Base-by-base conservation (phyloP, 2,329 filamentous ascomycete species). In the Sclerotinia minor region DNA sequence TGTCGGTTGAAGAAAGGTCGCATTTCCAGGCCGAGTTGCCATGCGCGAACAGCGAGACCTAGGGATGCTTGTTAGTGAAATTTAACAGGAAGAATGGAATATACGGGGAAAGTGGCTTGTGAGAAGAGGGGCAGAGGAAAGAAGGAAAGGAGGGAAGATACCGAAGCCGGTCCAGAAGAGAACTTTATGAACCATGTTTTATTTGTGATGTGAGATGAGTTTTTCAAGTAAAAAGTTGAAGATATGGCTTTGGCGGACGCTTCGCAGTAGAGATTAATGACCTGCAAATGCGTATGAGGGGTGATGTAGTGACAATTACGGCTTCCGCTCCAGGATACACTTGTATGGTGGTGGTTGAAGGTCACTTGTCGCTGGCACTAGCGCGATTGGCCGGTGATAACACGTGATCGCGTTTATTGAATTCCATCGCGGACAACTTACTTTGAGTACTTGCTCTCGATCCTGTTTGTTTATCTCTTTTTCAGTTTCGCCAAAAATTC, bases 21-120 rank as follows among this genome's bases (percentile, higher is more conserved):
- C 93, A 96, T 97, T 83, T 99, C 93, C 79, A 99, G 95, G 77
- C 94, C 95, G 79, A 99, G 89, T 81, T 98, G 95, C 92, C 94
- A 97, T 81, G 95, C 87, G 76, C 94, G 92, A 78, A 94, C 90
- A 78, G 91, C 93, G 76, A 97, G 82, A 84, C 95, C 95, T 99
- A 75, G 24, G n/a, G n/a, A n/a, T 11, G 29, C 41, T 5, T 35
- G 45, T 58, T 9, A 32, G 38, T 19, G 13, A 65, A 45, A 57
- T 32, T 67, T 49, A 47, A 32, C n/a, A 65, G 57, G 7, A 50
- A 47, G 26, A 5, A 11, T 13, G 19, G 26, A 4, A 72, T 52
- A 35, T 44, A 49, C 63, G 55, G 66, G 71, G 73, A 32, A 41
- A 38, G 11, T 19, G 21, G 21, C 2, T 29, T 17, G 53, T 45